phyloP scores from a whole-genome alignment of 192 early-diverging fungal genomes.

The Backusella circina region DNA sequence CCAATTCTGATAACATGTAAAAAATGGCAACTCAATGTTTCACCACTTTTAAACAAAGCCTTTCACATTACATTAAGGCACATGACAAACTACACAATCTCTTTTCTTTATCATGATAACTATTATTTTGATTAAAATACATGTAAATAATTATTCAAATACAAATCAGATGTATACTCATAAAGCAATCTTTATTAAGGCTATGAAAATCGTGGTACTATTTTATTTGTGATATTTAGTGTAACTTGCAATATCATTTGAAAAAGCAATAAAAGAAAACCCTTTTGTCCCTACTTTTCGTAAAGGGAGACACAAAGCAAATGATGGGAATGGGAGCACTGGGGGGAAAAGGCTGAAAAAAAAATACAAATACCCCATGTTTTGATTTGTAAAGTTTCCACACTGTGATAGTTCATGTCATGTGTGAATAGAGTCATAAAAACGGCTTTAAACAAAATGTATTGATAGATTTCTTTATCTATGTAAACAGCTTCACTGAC shows the following conservation, averaged over 20 bases:
- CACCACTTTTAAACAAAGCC: background rate
- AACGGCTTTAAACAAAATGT: too few species aligned
- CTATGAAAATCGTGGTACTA: background rate
- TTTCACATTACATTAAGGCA: background rate
- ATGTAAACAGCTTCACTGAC: background rate
- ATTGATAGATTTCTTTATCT: too few species aligned
- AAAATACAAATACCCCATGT: background rate
- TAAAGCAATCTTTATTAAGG: background rate
- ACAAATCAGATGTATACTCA: background rate
- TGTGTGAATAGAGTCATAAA: background rate
- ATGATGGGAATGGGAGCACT: background rate
- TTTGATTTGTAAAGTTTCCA: background rate
- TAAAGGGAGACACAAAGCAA: background rate
- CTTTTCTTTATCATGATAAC: too few species aligned
- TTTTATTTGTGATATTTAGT: background rate
- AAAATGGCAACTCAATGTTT: background rate
- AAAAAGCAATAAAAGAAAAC: background rate
- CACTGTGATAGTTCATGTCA: background rate
- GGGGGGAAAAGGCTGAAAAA: background rate
- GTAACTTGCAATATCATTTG: background rate
- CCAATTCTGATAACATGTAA: background rate
- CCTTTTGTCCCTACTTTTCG: constrained; percentile 2
- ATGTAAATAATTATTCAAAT: too few species aligned
- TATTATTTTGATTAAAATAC: too few species aligned
- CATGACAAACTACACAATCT: too few species aligned